Percentiles rank a stretch among this genome's conserved stretches.
Conservation (phyloP, 2,329 filamentous ascomycete species). For the Penicillium sp. region DNA sequence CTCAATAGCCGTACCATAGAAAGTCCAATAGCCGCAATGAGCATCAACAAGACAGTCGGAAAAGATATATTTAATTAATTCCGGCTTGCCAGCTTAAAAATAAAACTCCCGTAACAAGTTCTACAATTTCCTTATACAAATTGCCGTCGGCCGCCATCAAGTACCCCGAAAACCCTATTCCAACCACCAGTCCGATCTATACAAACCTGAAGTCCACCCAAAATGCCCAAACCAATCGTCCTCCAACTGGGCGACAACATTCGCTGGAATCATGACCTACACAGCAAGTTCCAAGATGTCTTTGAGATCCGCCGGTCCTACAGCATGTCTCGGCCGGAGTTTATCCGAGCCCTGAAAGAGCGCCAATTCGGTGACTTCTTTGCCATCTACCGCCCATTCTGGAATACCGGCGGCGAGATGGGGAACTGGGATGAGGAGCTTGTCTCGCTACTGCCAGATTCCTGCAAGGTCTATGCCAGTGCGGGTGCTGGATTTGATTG, state of each 20-base stretch:
- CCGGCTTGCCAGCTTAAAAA: not conserved
- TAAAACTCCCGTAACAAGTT: not conserved
- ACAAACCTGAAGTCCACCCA: not conserved
- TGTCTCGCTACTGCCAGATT: constrained; percentile 52
- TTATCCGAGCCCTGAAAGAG: constrained; percentile 43
- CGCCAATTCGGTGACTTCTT: constrained; percentile 39
- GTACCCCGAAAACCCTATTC: not conserved
- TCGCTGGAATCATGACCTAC: constrained; percentile 47
- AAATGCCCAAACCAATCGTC: constrained; percentile 35
- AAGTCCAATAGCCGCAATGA: not conserved
- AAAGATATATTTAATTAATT: not conserved
- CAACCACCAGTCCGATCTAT: not conserved
- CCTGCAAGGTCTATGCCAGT: constrained; percentile 56
- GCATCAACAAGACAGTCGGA: not conserved
- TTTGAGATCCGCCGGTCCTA: constrained; percentile 39
- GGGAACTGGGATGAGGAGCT: constrained; percentile 60
- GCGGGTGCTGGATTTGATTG: constrained; percentile 64
- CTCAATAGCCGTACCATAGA: not conserved
- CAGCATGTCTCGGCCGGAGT: constrained; percentile 36
- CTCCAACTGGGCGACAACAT: constrained; percentile 48
- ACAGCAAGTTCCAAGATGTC: constrained; percentile 37
- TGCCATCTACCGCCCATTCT: constrained; percentile 59
- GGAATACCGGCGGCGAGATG: constrained; percentile 65
- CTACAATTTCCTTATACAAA: not conserved
- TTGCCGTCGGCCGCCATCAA: not conserved